Percentiles rank a stretch among this genome's conserved stretches.
Conservation (phyloP, 202 grass and related monocot species). For the Cymbopogon flexuosus region DNA sequence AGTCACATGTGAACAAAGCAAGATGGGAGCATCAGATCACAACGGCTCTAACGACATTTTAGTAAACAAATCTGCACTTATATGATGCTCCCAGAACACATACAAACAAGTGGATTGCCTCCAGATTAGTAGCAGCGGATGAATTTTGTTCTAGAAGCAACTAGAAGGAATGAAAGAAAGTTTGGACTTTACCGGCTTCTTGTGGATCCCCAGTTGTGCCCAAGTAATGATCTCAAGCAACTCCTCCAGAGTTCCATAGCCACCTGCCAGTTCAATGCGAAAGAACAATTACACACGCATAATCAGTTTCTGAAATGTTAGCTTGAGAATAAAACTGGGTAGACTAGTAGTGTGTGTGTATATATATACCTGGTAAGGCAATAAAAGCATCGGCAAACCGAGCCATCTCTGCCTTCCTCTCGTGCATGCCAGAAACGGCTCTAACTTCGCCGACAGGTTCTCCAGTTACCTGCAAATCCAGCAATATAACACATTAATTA, state of each 20-base stretch:
- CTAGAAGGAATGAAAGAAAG: not conserved
- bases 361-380: conserved; percentile 66
- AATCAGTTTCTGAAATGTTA: not conserved
- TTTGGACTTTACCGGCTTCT: conserved; percentile 68
- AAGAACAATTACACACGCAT: not conserved
- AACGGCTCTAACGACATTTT: conserved; percentile 36
- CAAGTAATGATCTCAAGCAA: conserved; percentile 95
- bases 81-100: conserved; percentile 28
- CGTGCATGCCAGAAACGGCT: conserved; percentile 89
- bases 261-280: conserved; percentile 42
- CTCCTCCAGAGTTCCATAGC: conserved; percentile 94
- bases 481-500: no score
- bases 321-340: not conserved
- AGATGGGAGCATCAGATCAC: conserved; percentile 30
- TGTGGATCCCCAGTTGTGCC: conserved; percentile 94
- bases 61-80: conserved; percentile 26
- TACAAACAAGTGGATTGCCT: not conserved
- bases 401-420: conserved; percentile 94
- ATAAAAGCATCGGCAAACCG: conserved; percentile 92
- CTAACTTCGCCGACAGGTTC: conserved; percentile 85
- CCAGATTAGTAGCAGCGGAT: not conserved
- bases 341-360: not conserved
- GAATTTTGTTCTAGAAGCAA: not conserved
- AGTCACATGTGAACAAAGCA: conserved; percentile 21
- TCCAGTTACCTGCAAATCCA: conserved; percentile 58